Evolutionary conservation across 164 flowering plant genomes (phyloP).

Genomic region (Liquidambar formosana): DNA sequence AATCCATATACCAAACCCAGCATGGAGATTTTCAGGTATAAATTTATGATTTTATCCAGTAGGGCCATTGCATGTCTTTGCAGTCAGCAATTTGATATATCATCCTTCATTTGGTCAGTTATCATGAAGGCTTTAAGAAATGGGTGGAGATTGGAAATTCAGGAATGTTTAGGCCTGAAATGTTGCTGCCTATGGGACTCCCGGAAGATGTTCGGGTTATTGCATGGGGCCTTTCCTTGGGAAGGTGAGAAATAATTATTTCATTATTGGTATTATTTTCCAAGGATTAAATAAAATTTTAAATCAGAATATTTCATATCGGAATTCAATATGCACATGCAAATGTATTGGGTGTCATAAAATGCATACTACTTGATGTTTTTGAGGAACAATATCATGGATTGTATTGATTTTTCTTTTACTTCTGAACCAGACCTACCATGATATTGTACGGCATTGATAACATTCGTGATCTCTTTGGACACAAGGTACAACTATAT

Average conservation of each 20-base stretch:
- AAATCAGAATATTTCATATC: too few species aligned
- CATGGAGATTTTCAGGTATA: slow-evolving; percentile 96
- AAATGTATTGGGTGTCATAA: too few species aligned
- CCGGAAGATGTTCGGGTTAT: slow-evolving; percentile 93
- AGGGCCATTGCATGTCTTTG: background rate
- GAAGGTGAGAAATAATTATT: slow-evolving; percentile 47
- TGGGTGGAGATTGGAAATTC: slow-evolving; percentile 99
- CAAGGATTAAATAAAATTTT: too few species aligned
- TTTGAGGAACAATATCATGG: background rate
- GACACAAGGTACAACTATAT: slow-evolving; percentile 68
- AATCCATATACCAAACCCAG: slow-evolving; percentile 98
- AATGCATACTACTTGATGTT: too few species aligned
- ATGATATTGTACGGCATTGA: slow-evolving; percentile 92
- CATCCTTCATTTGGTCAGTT: slow-evolving; percentile 39
- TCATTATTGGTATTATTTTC: background rate
- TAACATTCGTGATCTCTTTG: slow-evolving; percentile 96
- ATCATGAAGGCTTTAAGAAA: slow-evolving; percentile 88
- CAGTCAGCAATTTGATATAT: background rate
- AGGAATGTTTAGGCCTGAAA: slow-evolving; percentile 98
- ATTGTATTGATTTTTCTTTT: slow-evolving; percentile 1
- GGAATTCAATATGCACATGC: too few species aligned
- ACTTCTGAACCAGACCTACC: slow-evolving; percentile 67
- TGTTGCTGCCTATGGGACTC: slow-evolving; percentile 96
- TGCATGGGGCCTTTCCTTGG: slow-evolving; percentile 99
- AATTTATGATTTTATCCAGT: background rate